These are phyloP conservation scores for Solioccasus polychromus DNA, from an alignment of 768 basidiomycete genomes.

Conservation along the genomic window DNA sequence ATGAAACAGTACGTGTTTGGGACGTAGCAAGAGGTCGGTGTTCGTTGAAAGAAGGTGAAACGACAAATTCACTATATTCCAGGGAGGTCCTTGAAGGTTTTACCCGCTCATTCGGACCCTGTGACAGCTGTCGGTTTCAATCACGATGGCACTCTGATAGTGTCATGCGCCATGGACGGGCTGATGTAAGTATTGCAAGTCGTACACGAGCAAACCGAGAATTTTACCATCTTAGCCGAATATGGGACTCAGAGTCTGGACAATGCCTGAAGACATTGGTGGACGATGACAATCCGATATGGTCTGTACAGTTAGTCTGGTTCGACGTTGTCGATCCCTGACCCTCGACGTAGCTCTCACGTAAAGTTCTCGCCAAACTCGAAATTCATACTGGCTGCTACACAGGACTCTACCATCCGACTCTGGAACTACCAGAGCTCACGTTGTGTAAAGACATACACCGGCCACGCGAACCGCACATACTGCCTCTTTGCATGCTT, in stretches of 20 bases:
- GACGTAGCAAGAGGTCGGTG: conserved; percentile 80
- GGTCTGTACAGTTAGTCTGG: conserved; percentile 40
- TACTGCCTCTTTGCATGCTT: conserved; percentile 78
- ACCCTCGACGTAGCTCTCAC: conserved; percentile 56
- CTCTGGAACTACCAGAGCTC: conserved; percentile 94
- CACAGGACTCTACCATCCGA: conserved; percentile 92
- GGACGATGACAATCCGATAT: conserved; percentile 94
- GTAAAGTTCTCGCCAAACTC: conserved; percentile 93
- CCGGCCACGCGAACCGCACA: conserved; percentile 81
- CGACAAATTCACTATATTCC: neutral
- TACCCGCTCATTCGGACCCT: conserved; percentile 97
- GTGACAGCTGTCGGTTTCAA: conserved; percentile 94
- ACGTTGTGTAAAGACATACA: conserved; percentile 90
- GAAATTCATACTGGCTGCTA: conserved; percentile 82
- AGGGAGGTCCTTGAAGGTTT: conserved; percentile 83
- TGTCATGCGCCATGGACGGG: conserved; percentile 95
- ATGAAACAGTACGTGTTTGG: conserved; percentile 97
- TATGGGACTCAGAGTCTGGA: conserved; percentile 97
- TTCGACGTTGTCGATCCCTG: conserved; percentile 4
- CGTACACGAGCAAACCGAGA: conserved; percentile 1
- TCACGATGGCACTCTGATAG: conserved; percentile 90
- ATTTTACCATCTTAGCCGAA: conserved; percentile 56
- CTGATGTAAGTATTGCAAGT: conserved; percentile 65
- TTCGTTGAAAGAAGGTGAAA: neutral
- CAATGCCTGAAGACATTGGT: conserved; percentile 97